Evolutionary conservation across 1,284 basidiomycete species (phyloP).

Genomic region (Sparassis latifolia): DNA sequence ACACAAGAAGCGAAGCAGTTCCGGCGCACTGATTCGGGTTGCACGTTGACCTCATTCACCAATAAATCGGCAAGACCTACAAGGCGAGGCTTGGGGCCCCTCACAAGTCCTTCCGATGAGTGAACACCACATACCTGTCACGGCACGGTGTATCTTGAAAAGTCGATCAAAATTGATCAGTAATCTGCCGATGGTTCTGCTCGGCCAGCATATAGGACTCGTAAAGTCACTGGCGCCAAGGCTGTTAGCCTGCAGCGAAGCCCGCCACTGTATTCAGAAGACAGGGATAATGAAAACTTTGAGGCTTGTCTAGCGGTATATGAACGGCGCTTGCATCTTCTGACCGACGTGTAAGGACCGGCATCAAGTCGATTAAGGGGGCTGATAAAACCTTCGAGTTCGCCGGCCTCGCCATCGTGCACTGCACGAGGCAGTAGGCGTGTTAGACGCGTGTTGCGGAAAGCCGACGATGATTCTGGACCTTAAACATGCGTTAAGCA

Average conservation of each 20-base stretch:
- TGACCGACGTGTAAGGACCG: not conserved
- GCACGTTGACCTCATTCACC: slow-evolving; percentile 27
- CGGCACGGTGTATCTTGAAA: slow-evolving; percentile 15
- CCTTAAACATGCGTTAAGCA: slow-evolving; percentile 12
- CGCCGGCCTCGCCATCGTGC: slow-evolving; percentile 17
- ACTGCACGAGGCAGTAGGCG: slow-evolving; percentile 20
- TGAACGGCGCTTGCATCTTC: slow-evolving; percentile 7
- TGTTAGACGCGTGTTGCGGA: slow-evolving; percentile 19
- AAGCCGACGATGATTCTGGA: slow-evolving; percentile 16
- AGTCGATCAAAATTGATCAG: slow-evolving; percentile 21
- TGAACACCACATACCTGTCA: slow-evolving; percentile 17
- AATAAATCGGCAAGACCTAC: slow-evolving; percentile 22
- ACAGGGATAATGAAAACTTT: no score
- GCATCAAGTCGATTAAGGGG: slow-evolving; percentile 3
- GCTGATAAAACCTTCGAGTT: slow-evolving; percentile 16
- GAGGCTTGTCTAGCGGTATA: not conserved
- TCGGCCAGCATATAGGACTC: slow-evolving; percentile 12
- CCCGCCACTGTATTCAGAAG: no score
- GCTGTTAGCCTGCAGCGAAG: no score
- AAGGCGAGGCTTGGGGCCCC: slow-evolving; percentile 28
- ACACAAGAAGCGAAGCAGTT: slow-evolving; percentile 20
- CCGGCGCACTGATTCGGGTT: slow-evolving; percentile 18
- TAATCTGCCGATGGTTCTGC: slow-evolving; percentile 16
- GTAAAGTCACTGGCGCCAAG: slow-evolving; percentile 1
- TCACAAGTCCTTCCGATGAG: slow-evolving; percentile 21